Evolutionary conservation across 805 yeast species (phyloP).

Genomic region (Hermanozyma aechmeae): DNA sequence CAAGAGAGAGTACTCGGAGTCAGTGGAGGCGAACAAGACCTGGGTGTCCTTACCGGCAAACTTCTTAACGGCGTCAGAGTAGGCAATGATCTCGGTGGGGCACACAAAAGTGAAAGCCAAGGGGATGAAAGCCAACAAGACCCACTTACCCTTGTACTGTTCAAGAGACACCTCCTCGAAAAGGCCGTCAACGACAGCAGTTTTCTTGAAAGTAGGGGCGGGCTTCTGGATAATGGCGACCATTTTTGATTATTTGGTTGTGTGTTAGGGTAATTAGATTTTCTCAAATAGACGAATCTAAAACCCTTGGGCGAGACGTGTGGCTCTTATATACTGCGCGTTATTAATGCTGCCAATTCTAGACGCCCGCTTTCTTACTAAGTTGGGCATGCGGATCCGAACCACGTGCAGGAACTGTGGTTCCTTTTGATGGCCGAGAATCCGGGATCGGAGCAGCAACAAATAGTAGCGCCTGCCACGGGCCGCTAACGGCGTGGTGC

Average conservation of each 20-base stretch:
- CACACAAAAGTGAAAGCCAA: constrained; percentile 99
- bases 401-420: no score
- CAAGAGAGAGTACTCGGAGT: constrained; percentile 92
- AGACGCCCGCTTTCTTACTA: constrained; percentile 10
- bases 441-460: no score
- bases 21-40: constrained; percentile 94
- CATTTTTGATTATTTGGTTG: constrained; percentile 36
- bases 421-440: no score
- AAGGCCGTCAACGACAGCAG: constrained; percentile 94
- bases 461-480: no score
- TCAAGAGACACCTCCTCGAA: constrained; percentile 94
- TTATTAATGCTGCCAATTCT: constrained; percentile 8
- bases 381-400: constrained; percentile 2
- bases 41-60: constrained; percentile 81
- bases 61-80: constrained; percentile 89
- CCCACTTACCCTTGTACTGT: constrained; percentile 97
- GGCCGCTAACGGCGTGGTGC: no score
- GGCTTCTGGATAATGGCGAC: constrained; percentile 87
- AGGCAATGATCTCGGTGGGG: constrained; percentile 98
- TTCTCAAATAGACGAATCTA: neutral
- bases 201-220: constrained; percentile 93
- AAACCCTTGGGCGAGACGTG: constrained; percentile 1
- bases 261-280: neutral
- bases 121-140: constrained; percentile 92
- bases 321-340: constrained; percentile 7